Conservation (phyloP, 106 monocot genomes). For the Dendrobium officinale region DNA sequence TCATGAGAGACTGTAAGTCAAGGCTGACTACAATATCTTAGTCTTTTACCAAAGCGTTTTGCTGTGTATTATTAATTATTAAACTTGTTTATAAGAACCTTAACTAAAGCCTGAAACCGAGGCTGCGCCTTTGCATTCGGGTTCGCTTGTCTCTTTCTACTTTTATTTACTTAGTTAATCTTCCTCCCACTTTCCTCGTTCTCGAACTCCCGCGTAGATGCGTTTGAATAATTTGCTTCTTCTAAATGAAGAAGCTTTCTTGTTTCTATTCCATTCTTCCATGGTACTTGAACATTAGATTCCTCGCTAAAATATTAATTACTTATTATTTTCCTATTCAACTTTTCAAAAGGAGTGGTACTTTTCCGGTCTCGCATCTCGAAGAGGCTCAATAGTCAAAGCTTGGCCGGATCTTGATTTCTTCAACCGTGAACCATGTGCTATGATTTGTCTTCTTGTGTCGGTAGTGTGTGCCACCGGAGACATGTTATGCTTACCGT, state of each 20-base stretch:
- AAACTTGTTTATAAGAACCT: neutral
- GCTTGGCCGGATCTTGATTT: neutral
- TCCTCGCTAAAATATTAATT: neutral
- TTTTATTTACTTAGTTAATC: neutral
- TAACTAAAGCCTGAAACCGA: neutral
- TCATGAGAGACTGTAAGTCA: too few species aligned
- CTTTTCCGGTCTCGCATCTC: neutral
- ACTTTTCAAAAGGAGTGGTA: neutral
- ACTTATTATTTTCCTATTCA: neutral
- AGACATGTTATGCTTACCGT: too few species aligned
- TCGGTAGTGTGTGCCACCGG: neutral
- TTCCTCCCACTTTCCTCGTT: neutral
- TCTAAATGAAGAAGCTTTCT: neutral
- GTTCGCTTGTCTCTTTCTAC: neutral
- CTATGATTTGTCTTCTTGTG: neutral
- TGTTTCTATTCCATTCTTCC: slow-evolving; percentile 21
- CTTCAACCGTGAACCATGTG: neutral
- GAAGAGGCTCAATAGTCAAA: neutral
- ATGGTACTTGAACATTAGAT: slow-evolving; percentile 1
- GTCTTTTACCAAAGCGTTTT: too few species aligned
- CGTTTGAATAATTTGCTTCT: neutral
- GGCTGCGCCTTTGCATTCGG: slow-evolving; percentile 6
- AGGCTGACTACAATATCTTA: too few species aligned
- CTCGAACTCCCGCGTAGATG: neutral
- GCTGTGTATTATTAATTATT: too few species aligned